phyloP scores from a whole-genome alignment of 176 grass and related monocot genomes.

The Cenchrus americanus region DNA sequence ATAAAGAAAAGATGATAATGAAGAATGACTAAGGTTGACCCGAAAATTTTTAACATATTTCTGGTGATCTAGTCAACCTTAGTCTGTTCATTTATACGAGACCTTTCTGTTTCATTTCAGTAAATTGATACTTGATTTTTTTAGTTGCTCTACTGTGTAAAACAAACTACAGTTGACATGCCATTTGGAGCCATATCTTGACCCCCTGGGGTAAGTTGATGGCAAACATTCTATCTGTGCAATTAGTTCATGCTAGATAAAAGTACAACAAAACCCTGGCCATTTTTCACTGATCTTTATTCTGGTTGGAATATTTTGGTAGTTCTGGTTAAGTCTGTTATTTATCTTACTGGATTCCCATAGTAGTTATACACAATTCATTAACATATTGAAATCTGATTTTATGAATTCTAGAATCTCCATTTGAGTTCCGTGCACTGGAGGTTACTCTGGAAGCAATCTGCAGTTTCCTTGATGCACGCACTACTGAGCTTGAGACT shows the following conservation, averaged over 20 bases:
- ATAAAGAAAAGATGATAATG: neutral
- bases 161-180: neutral
- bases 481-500: conserved; percentile 83
- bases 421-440: conserved; percentile 92
- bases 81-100: conserved; percentile 9
- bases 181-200: neutral
- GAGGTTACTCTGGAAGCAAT: conserved; percentile 96
- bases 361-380: neutral
- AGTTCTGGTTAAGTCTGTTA: neutral
- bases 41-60: neutral
- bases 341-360: conserved; percentile 15
- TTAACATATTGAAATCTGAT: conserved; percentile 37
- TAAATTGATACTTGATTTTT: neutral
- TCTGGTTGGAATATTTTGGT: conserved; percentile 30
- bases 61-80: neutral
- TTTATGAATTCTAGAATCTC: conserved; percentile 65
- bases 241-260: neutral
- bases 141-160: neutral
- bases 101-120: neutral
- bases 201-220: neutral
- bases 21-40: neutral
- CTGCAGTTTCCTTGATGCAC: conserved; percentile 91
- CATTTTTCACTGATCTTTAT: neutral
- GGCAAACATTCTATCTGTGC: conserved; percentile 1
- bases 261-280: neutral